Evolutionary conservation across 345 rosid species (phyloP).

Genomic region (Kandelia obovata): DNA sequence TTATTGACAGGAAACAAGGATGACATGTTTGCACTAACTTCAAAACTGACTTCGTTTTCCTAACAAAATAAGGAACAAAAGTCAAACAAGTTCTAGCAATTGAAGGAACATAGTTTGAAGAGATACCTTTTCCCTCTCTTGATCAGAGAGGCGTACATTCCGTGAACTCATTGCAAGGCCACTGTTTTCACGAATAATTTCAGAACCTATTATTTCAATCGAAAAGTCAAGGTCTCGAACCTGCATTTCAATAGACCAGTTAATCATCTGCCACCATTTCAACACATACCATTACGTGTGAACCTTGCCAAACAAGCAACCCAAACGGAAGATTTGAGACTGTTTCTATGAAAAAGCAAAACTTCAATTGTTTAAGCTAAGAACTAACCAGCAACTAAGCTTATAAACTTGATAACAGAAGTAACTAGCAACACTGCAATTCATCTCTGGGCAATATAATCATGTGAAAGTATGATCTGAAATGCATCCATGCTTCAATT

Average conservation of each 20-base stretch:
- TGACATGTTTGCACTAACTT: no score
- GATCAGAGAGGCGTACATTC: constrained; percentile 65
- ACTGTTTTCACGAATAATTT: constrained; percentile 59
- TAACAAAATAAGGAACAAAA: background rate
- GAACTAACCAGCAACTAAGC: background rate
- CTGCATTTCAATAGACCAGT: constrained; percentile 32
- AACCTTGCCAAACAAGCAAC: background rate
- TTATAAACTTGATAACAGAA: background rate
- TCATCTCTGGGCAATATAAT: no score
- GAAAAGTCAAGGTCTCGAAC: constrained; percentile 83
- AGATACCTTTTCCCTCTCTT: constrained; percentile 60
- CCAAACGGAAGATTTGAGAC: background rate
- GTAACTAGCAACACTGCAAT: background rate
- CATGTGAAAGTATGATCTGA: no score
- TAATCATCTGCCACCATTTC: background rate
- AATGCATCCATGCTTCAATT: no score
- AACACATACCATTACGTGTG: background rate
- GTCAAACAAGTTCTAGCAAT: background rate
- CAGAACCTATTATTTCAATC: constrained; percentile 64
- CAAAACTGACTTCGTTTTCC: background rate
- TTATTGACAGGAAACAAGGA: background rate
- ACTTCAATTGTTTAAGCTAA: background rate
- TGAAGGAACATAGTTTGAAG: background rate
- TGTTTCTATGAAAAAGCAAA: background rate
- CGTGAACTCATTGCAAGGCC: constrained; percentile 93